These are phyloP conservation scores for Alternaria alternata DNA, from an alignment of 2,329 filamentous ascomycete species.

Conservation along the genomic window DNA sequence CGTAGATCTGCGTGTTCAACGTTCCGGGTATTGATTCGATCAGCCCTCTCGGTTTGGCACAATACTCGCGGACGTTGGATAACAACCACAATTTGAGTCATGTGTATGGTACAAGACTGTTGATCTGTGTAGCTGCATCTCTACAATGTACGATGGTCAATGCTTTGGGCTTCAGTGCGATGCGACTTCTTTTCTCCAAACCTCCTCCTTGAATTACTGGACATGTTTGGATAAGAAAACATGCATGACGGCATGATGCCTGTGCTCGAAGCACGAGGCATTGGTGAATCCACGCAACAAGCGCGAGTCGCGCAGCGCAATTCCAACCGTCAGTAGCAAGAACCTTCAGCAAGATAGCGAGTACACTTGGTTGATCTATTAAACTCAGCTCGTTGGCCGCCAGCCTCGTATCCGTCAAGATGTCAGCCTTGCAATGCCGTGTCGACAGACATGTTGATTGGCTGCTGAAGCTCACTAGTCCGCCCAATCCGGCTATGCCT, in stretches of 20 bases:
- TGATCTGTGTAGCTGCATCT: neutral
- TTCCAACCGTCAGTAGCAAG: neutral
- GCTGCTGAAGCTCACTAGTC: neutral
- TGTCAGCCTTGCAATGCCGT: slow-evolving; percentile 10
- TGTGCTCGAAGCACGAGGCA: slow-evolving; percentile 2
- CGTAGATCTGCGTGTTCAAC: neutral
- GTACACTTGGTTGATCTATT: neutral
- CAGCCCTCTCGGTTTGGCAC: neutral
- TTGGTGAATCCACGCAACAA: neutral
- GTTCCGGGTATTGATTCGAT: neutral
- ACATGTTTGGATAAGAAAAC: slow-evolving; percentile 7
- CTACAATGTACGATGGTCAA: neutral
- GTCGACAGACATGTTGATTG: neutral
- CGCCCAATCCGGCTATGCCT: slow-evolving; percentile 17
- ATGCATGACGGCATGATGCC: slow-evolving; percentile 4
- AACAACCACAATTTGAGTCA: neutral
- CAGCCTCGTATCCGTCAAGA: neutral
- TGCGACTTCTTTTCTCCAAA: slow-evolving; percentile 2
- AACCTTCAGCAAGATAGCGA: neutral
- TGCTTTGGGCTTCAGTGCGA: neutral
- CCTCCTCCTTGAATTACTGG: neutral
- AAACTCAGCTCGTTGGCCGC: neutral
- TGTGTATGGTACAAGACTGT: neutral
- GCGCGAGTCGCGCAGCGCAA: neutral
- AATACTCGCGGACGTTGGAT: neutral